Conservation (phyloP, 352 stramenopile genomes). For the Pythium insidiosum region DNA sequence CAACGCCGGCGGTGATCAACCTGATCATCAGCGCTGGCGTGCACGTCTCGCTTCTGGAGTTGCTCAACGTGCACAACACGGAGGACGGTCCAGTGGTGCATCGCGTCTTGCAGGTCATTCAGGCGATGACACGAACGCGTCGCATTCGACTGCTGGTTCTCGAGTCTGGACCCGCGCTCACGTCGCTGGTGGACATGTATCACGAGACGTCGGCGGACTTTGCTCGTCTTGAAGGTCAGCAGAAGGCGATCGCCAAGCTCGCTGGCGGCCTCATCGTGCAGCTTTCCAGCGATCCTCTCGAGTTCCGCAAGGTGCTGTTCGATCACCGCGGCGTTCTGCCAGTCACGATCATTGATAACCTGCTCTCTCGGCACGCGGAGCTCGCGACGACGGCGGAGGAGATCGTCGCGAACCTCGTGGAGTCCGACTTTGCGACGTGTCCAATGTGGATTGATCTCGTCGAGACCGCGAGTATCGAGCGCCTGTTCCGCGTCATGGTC, state of each 20-base stretch:
- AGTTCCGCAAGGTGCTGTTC: slow-evolving; percentile 77
- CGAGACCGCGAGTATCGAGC: slow-evolving; percentile 45
- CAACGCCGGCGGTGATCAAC: slow-evolving; percentile 53
- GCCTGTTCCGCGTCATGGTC: slow-evolving; percentile 53
- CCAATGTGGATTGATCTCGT: slow-evolving; percentile 75
- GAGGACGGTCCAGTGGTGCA: slow-evolving; percentile 4
- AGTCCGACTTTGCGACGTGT: slow-evolving; percentile 76
- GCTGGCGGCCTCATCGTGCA: slow-evolving; percentile 55
- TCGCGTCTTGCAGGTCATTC: slow-evolving; percentile 35
- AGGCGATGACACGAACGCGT: slow-evolving; percentile 43
- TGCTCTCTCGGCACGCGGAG: slow-evolving; percentile 38
- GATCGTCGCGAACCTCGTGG: slow-evolving; percentile 67
- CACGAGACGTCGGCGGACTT: slow-evolving; percentile 33
- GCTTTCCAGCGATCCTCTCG: slow-evolving; percentile 60
- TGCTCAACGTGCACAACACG: slow-evolving; percentile 18
- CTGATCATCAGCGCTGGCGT: slow-evolving; percentile 59
- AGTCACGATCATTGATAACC: slow-evolving; percentile 49
- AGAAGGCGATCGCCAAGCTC: slow-evolving; percentile 36
- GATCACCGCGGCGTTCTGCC: slow-evolving; percentile 51
- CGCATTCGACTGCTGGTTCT: slow-evolving; percentile 65
- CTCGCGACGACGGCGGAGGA: slow-evolving; percentile 57
- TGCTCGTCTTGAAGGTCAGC: slow-evolving; percentile 14
- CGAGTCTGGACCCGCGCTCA: slow-evolving; percentile 42
- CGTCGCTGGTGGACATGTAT: slow-evolving; percentile 51
- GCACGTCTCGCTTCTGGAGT: slow-evolving; percentile 57